Base-by-base conservation (phyloP, 2,329 filamentous ascomycete species). In the Torrubiella hemipterigena region DNA sequence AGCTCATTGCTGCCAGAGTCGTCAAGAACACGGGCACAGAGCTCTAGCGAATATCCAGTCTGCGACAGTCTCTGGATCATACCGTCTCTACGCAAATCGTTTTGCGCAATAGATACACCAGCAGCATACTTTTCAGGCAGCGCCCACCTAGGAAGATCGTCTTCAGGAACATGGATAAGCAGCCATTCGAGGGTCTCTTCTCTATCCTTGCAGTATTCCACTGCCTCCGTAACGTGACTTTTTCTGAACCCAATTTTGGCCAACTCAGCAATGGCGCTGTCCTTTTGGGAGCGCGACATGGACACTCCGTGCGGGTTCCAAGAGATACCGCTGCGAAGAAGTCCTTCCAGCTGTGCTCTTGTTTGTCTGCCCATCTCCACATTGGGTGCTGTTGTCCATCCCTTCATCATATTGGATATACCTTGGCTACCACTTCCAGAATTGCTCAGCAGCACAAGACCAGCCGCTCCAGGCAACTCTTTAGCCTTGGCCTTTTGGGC, bases 151-250 rank as follows among this genome's bases (percentile, higher is more conserved):
- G 91, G 91, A n/a, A 96, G 61, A 47, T 96, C 91, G 50, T 98
- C 91, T 50, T 98, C 91, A 2, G 91, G 91, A 3, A 98, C 86
- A 55, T 98, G 89, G 31, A 96, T 87, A 29, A 98, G 69, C 12
- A 98, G 68, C 91, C 91, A 98, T 52, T 96, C 89, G 3, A 98
- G 67, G 12, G 85, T 79, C 56, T 98, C 91, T 51, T 95, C 87
- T 18, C 81, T 71, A 50, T 94, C 86, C 53, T 89, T 93, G 60
- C 87, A 95, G 46, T 87, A 76, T 27, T 75, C 75, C 1, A 82
- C 73, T 7, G 91, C 89, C 57, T 98, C 91, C 48, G 93, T 77
- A 24, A 87, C 73, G 49, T 98, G 91, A 46, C 81, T 93, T 45
- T 67, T 69, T n/a, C 89, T 77, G 53, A 98, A 98, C 0, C 85